Base-by-base conservation (phyloP, 2,329 filamentous ascomycete species). In the Microdochium bolleyi region DNA sequence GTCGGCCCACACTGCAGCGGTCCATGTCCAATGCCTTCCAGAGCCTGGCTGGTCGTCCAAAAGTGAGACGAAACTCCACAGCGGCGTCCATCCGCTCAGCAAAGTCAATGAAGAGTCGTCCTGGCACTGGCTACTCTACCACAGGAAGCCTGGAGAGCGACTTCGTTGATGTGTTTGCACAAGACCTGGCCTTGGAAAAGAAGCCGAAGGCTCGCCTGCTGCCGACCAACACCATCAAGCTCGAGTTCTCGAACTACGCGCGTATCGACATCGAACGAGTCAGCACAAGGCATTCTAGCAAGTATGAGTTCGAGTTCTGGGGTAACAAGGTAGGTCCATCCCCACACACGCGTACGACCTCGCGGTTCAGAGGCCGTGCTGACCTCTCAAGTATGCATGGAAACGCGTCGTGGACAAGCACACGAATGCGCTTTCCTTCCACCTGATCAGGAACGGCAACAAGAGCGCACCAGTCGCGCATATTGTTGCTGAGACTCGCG, bases 231-330 rank as follows among this genome's bases (percentile, higher is more conserved):
- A 86, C 80, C 34, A 88, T 92, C 67, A 89, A 91, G 70, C 80
- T 99, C 32, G 92, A 97, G 67, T 99, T 96, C 67, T 95, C 90
- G 59, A 99, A 97, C 73, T 99, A 99, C 67, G 92, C 92, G 2
- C 90, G 94, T 61, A 84, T 97, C 41, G 88, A 96, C 58, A 73
- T 99, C 50, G 84, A 81, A 59, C 83, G 89, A 44, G 77, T 82
- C 24, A 87, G 87, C 16, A 73, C 79, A 50, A 84, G 82, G 59
- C 74, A 78, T 48, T 77, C 77, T 57, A 92, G 91, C 70, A 81
- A 83, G 56, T 97, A 96, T 67, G 88, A 91, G 52, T 96, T 95
- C 62, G 87, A 92, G 64, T 96, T 95, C 77, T 97, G 94, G 94
- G 90, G 89, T 24, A 80, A 30, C 27, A 30, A 30, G 11, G 27